Conservation (phyloP, 2,329 filamentous ascomycete species). For the Rhexocercosporidium sp. region DNA sequence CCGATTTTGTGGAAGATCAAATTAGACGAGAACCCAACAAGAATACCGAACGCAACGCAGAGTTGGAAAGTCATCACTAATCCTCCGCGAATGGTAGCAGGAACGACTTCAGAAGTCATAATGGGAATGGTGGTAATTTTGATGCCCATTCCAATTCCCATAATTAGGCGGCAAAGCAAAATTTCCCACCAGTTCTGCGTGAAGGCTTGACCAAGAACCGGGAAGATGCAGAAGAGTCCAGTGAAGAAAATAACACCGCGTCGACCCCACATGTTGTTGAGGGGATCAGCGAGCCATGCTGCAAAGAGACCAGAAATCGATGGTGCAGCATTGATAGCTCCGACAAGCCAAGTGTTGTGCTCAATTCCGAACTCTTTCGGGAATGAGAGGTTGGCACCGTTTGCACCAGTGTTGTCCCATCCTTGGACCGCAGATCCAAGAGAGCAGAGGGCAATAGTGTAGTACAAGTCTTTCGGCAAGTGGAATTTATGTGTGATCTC, state of each 20-base stretch:
- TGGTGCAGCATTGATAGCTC: conserved; percentile 59
- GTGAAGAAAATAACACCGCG: conserved; percentile 68
- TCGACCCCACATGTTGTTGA: conserved; percentile 63
- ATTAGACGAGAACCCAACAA: conserved; percentile 51
- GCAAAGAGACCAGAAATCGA: conserved; percentile 56
- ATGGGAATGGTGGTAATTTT: conserved; percentile 56
- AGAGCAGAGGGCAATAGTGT: conserved; percentile 69
- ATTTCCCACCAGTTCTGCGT: conserved; percentile 64
- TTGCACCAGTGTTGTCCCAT: conserved; percentile 52
- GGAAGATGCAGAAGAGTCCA: conserved; percentile 64
- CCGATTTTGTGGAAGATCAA: conserved; percentile 65
- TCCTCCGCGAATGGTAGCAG: conserved; percentile 58
- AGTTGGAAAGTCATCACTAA: conserved; percentile 59
- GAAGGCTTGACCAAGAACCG: conserved; percentile 64
- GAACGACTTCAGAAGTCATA: conserved; percentile 60
- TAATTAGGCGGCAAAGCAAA: conserved; percentile 58
- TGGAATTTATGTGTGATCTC: conserved; percentile 73
- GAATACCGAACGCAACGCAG: conserved; percentile 66
- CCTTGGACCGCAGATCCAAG: conserved; percentile 70
- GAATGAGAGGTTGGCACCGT: conserved; percentile 55
- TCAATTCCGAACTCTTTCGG: conserved; percentile 51
- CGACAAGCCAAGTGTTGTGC: conserved; percentile 60
- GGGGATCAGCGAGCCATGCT: conserved; percentile 65
- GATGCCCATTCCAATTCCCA: conserved; percentile 66
- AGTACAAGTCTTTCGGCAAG: conserved; percentile 64